Evolutionary conservation across 2,329 filamentous ascomycete genomes (phyloP).

Genomic region (Pleoardoris graminearum): DNA sequence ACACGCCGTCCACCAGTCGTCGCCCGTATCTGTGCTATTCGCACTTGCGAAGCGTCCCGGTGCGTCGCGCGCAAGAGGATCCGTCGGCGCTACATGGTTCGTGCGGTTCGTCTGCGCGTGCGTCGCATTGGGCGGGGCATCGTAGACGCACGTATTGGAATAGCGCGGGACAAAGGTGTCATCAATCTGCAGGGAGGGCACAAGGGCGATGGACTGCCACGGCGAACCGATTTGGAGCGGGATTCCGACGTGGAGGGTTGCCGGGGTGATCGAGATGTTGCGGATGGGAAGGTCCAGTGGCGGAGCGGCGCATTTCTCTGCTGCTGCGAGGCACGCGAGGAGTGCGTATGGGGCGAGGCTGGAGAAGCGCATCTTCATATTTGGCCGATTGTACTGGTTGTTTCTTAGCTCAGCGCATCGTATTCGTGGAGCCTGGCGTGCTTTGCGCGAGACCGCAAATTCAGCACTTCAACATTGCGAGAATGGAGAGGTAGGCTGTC

Average conservation of each 20-base stretch:
- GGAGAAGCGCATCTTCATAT: neutral
- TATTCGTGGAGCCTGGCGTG: no score
- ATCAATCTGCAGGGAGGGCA: constrained; percentile 20
- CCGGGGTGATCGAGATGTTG: constrained; percentile 12
- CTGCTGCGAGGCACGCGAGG: neutral
- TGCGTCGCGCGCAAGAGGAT: neutral
- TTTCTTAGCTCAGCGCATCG: no score
- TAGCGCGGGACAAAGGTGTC: constrained; percentile 23
- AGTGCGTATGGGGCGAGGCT: neutral
- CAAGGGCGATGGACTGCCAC: constrained; percentile 19
- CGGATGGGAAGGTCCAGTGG: constrained; percentile 17
- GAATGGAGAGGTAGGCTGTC: no score
- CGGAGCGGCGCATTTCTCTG: constrained; percentile 24
- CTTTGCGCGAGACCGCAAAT: no score
- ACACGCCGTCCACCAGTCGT: constrained; percentile 14
- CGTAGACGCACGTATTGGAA: constrained; percentile 20
- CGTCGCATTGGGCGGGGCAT: neutral
- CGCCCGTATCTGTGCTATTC: neutral
- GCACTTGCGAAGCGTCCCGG: neutral
- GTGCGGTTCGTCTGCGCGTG: neutral
- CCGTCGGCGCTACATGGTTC: neutral
- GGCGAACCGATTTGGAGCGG: constrained; percentile 18
- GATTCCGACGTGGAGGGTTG: constrained; percentile 17
- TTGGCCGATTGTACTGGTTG: no score
- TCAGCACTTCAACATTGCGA: no score